Conservation (phyloP, 2,329 filamentous ascomycete genomes). For the Fusarium buxicola region DNA sequence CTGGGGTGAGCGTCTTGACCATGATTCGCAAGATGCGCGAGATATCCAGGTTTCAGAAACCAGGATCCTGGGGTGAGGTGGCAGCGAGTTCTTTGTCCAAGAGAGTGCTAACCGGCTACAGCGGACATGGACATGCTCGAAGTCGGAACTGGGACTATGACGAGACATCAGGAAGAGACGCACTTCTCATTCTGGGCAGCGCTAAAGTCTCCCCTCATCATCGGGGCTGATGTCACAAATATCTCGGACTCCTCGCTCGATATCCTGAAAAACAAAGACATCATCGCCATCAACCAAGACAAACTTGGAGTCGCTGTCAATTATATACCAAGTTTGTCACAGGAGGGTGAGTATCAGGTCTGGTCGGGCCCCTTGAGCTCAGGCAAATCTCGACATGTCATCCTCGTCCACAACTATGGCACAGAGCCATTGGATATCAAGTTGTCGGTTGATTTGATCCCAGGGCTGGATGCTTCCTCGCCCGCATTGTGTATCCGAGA, state of each 20-base stretch:
- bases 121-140: constrained; percentile 10
- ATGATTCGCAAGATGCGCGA: constrained; percentile 10
- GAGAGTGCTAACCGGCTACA: neutral
- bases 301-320: neutral
- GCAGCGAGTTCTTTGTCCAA: no score
- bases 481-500: neutral
- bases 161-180: neutral
- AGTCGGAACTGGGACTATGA: neutral
- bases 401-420: neutral
- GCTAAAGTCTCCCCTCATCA: constrained; percentile 6
- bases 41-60: constrained; percentile 2
- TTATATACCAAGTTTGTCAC: neutral
- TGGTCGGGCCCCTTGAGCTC: neutral
- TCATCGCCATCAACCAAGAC: constrained; percentile 4
- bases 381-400: neutral
- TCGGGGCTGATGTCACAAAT: neutral
- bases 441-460: neutral
- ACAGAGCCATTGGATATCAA: neutral
- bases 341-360: neutral
- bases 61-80: constrained; percentile 3
- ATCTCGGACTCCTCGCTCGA: neutral
- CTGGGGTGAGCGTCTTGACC: constrained; percentile 1
- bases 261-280: neutral
- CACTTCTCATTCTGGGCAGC: constrained; percentile 5
- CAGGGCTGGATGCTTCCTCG: neutral